Percentiles rank a stretch among this genome's conserved stretches.
Evolutionary conservation across 2,329 filamentous ascomycete genomes (phyloP).

Genomic region (Coleophoma cylindrospora): DNA sequence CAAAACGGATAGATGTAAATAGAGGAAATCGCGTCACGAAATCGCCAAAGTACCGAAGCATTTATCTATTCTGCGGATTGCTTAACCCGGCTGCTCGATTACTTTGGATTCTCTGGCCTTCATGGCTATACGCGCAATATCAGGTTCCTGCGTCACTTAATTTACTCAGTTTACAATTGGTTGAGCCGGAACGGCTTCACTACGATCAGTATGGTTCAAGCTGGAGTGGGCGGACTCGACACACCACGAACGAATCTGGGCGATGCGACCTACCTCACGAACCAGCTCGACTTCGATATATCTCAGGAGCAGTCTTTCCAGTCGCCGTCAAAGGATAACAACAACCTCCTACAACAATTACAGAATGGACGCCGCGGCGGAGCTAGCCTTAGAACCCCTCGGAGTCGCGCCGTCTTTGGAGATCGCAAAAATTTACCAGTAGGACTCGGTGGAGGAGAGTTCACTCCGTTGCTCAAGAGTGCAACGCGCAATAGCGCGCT

Average conservation of each 20-base stretch:
- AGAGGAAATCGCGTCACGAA: constrained; percentile 3
- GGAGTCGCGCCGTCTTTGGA: constrained; percentile 61
- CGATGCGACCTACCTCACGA: constrained; percentile 75
- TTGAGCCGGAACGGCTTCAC: constrained; percentile 10
- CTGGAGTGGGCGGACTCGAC: constrained; percentile 64
- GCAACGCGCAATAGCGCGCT: constrained; percentile 68
- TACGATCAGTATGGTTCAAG: constrained; percentile 52
- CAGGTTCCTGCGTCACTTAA: constrained; percentile 12
- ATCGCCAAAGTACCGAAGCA: not conserved
- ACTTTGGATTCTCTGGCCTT: constrained; percentile 15
- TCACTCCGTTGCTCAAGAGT: constrained; percentile 87
- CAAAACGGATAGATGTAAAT: constrained; percentile 15
- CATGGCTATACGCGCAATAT: constrained; percentile 12
- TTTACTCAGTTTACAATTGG: constrained; percentile 11
- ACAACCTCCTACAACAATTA: constrained; percentile 71
- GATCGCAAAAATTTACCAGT: constrained; percentile 68
- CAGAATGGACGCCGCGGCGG: constrained; percentile 56
- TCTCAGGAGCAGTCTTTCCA: constrained; percentile 85
- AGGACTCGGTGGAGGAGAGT: constrained; percentile 65
- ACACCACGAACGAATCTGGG: constrained; percentile 82
- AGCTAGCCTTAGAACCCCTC: constrained; percentile 65
- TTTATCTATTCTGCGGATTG: too few species aligned
- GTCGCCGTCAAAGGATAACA: constrained; percentile 69
- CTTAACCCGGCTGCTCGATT: too few species aligned
- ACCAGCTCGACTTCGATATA: constrained; percentile 70